A percentile compares a stretch with the other conserved stretches of the same genome.
Conservation (phyloP, 192 early-diverging fungal species). For the Coemansia sp. region DNA sequence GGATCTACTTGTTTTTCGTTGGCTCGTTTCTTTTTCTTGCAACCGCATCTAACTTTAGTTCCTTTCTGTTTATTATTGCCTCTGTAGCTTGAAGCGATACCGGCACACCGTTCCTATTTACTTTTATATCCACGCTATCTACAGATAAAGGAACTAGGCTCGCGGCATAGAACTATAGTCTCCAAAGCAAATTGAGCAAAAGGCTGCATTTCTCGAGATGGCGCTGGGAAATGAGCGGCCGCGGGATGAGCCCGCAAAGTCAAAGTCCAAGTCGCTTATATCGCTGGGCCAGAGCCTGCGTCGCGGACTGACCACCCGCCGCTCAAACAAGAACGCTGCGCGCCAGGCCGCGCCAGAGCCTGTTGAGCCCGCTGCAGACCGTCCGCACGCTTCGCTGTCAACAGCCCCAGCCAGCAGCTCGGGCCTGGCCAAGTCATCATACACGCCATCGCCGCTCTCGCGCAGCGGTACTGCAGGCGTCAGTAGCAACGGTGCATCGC, state of each 20-base stretch:
- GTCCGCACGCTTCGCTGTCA: not conserved
- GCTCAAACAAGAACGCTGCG: conserved; percentile 21
- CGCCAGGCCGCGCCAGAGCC: conserved; percentile 7
- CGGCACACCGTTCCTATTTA: not conserved
- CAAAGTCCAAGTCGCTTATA: conserved; percentile 42
- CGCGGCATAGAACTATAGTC: not conserved
- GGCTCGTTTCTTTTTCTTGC: not conserved
- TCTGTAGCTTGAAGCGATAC: too few species aligned
- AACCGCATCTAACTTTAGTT: not conserved
- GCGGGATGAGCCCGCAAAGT: conserved; percentile 50
- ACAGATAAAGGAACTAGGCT: not conserved
- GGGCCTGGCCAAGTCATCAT: conserved; percentile 9
- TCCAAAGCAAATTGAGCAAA: not conserved
- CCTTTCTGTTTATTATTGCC: conserved; percentile 1
- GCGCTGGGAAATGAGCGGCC: conserved; percentile 45
- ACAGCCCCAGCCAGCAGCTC: not conserved
- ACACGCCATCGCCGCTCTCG: conserved; percentile 46
- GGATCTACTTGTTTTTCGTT: not conserved
- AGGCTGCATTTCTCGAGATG: conserved; percentile 21
- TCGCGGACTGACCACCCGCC: conserved; percentile 44
- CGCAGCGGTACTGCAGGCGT: conserved; percentile 13
- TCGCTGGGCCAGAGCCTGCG: conserved; percentile 48
- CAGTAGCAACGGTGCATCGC: conserved; percentile 8
- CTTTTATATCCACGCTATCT: not conserved
- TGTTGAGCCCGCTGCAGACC: conserved; percentile 2